A percentile compares a stretch with the other conserved stretches of the same genome.
phyloP scores from a whole-genome alignment of 1,284 basidiomycete genomes.

The Thelephora terrestris region DNA sequence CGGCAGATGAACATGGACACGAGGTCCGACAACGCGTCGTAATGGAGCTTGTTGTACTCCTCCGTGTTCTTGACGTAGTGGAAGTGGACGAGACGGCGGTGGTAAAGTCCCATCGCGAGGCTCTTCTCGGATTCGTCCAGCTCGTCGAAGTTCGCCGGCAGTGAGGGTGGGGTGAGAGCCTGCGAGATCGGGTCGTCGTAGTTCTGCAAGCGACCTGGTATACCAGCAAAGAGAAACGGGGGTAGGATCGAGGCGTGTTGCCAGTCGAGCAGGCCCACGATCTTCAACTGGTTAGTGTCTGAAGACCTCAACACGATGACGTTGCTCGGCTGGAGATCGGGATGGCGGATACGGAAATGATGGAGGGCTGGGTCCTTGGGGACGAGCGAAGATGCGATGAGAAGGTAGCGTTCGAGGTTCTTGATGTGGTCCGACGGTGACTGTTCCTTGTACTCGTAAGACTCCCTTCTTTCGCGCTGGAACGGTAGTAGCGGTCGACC shows the following conservation, averaged over 20 bases:
- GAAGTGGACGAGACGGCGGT: conserved; percentile 33
- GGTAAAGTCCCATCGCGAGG: conserved; percentile 24
- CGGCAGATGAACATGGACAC: conserved; percentile 23
- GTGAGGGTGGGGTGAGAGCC: conserved; percentile 25
- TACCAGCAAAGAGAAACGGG: conserved; percentile 32
- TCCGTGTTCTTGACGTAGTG: conserved; percentile 33
- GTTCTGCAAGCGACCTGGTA: conserved; percentile 36
- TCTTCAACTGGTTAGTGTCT: conserved; percentile 16
- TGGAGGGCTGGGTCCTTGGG: conserved; percentile 22
- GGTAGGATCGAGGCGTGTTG: conserved; percentile 37
- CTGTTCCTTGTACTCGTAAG: conserved; percentile 40
- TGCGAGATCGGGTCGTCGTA: conserved; percentile 31
- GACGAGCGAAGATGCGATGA: conserved; percentile 28
- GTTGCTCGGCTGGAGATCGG: conserved; percentile 29
- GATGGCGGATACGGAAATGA: conserved; percentile 26
- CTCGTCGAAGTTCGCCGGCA: conserved; percentile 31
- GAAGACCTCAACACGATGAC: conserved; percentile 25
- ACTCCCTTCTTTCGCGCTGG: conserved; percentile 31
- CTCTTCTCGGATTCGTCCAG: conserved; percentile 19
- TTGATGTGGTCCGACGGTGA: conserved; percentile 32
- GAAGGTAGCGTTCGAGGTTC: conserved; percentile 26
- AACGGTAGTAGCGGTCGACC: conserved; percentile 39
- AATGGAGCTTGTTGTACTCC: conserved; percentile 30
- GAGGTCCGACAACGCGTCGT: conserved; percentile 27
- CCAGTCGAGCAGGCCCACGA: conserved; percentile 33